Evolutionary conservation across 2,329 filamentous ascomycete species (phyloP).

Genomic region (Colletotrichum noveboracense): DNA sequence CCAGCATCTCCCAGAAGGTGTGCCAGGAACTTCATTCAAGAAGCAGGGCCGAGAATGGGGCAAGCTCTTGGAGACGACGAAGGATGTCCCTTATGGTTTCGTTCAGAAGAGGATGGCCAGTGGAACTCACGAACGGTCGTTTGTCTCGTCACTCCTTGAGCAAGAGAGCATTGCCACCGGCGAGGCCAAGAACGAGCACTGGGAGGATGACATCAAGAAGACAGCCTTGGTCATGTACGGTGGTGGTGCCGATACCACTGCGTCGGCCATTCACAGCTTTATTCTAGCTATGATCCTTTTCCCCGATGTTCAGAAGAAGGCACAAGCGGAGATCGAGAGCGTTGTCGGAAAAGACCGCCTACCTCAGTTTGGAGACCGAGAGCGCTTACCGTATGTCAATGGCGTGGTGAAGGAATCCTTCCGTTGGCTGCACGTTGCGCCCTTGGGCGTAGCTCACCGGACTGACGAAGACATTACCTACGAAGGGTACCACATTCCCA

Average conservation of each 20-base stretch:
- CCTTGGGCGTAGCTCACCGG: background rate
- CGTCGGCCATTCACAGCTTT: background rate
- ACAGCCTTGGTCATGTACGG: background rate
- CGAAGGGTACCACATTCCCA: background rate
- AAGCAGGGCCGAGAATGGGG: conserved; percentile 2
- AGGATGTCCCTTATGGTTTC: conserved; percentile 2
- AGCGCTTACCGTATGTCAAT: background rate
- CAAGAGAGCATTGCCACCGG: background rate
- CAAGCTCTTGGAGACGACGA: background rate
- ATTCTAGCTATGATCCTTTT: background rate
- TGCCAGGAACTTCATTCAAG: conserved; percentile 16
- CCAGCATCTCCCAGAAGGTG: background rate
- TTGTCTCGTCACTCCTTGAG: background rate
- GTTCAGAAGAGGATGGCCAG: background rate
- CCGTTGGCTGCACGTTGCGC: background rate
- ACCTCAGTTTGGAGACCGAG: background rate
- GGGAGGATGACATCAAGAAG: background rate
- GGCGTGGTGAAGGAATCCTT: background rate
- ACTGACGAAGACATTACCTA: background rate
- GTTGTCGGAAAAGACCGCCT: background rate
- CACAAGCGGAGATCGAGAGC: background rate
- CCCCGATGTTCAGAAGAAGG: background rate
- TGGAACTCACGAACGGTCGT: background rate
- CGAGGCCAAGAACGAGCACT: background rate
- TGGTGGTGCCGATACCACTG: background rate